Conservation (phyloP, 1,284 basidiomycete species). For the Cutaneotrichosporon daszewskae region DNA sequence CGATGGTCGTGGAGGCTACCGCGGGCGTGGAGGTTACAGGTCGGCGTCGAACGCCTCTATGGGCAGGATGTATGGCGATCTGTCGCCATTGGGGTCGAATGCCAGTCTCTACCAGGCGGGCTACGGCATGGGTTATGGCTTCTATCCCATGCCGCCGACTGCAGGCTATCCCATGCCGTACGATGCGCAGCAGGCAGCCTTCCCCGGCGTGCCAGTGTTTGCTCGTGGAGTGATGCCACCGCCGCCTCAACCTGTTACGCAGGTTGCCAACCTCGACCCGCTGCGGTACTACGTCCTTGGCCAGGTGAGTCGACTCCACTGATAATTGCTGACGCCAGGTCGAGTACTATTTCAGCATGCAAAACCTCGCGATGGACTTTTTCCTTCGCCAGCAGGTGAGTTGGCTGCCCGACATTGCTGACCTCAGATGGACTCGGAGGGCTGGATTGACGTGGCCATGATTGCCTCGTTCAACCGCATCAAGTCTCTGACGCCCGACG, state of each 20-base stretch:
- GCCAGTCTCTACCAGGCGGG: conserved; percentile 21
- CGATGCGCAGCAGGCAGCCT: conserved; percentile 5
- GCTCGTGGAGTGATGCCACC: conserved; percentile 33
- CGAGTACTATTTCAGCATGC: conserved; percentile 81
- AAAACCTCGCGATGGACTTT: conserved; percentile 78
- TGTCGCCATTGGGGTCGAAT: conserved; percentile 14
- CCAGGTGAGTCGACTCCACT: conserved; percentile 42
- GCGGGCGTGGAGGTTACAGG: conserved; percentile 16
- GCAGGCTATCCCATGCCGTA: conserved; percentile 11
- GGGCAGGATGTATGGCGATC: conserved; percentile 10
- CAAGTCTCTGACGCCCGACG: conserved; percentile 61
- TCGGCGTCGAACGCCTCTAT: conserved; percentile 8
- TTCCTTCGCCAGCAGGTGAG: conserved; percentile 68
- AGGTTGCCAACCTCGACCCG: conserved; percentile 56
- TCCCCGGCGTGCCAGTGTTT: conserved; percentile 6
- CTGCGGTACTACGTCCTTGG: conserved; percentile 63
- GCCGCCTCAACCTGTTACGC: conserved; percentile 57
- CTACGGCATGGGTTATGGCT: conserved; percentile 27
- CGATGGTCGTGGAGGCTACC: conserved; percentile 25
- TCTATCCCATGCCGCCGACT: conserved; percentile 21
- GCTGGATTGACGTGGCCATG: conserved; percentile 76
- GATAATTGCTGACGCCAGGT: conserved; percentile 50
- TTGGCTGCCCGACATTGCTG: conserved; percentile 2
- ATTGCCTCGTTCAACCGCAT: conserved; percentile 84
- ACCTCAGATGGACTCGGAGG: conserved; percentile 75